Percentiles rank a stretch among this genome's conserved stretches.
Conservation (phyloP, 2,329 filamentous ascomycete species). For the Trichoderma harzianum region DNA sequence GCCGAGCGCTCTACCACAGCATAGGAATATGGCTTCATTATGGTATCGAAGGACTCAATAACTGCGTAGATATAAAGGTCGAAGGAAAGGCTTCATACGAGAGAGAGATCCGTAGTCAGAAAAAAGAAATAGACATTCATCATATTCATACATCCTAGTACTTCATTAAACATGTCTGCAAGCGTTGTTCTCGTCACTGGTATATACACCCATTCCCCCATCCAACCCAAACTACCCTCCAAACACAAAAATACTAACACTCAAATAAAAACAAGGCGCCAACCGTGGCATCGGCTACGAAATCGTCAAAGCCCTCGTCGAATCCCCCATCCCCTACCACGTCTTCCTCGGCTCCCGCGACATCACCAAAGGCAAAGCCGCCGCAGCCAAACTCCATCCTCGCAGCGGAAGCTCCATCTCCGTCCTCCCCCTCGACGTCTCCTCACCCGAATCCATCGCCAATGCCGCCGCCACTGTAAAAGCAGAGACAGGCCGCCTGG, state of each 20-base stretch:
- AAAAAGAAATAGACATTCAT: background rate
- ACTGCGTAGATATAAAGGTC: background rate
- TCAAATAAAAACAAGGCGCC: constrained; percentile 29
- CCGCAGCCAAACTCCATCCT: constrained; percentile 52
- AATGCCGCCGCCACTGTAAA: constrained; percentile 20
- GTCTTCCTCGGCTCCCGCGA: constrained; percentile 38
- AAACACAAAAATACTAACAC: background rate
- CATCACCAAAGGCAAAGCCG: constrained; percentile 36
- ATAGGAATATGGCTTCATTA: background rate
- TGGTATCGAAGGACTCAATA: rapidly evolving
- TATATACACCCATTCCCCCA: constrained; percentile 21
- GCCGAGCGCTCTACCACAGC: background rate
- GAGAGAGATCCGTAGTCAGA: background rate
- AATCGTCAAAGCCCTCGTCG: constrained; percentile 34
- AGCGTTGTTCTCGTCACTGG: constrained; percentile 28
- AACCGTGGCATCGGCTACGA: constrained; percentile 48
- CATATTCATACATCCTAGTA: background rate
- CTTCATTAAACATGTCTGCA: background rate
- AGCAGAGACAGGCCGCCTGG: constrained; percentile 35
- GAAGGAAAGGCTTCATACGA: background rate
- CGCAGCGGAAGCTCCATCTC: constrained; percentile 52
- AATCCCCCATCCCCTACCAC: constrained; percentile 35
- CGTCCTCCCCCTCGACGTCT: constrained; percentile 27
- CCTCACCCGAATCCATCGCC: constrained; percentile 24
- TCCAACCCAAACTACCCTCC: background rate